Percentiles rank a stretch among this genome's conserved stretches.
These are phyloP conservation scores for Trichoderma pleuroti DNA, from an alignment of 2,329 filamentous ascomycete genomes.

Conservation along the genomic window DNA sequence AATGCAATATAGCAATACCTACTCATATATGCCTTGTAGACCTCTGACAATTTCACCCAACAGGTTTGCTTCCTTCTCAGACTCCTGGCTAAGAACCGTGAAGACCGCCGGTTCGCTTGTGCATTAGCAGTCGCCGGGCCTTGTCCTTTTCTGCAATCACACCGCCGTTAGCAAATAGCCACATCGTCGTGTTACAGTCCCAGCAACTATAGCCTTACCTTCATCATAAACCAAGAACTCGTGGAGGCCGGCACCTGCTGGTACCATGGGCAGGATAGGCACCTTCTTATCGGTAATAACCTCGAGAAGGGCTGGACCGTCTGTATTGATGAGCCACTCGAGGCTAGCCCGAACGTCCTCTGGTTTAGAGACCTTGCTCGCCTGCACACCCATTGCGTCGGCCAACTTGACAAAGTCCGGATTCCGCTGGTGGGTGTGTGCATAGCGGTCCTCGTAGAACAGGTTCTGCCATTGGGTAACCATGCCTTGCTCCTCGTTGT, in stretches of 20 bases:
- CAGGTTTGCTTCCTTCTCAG: too few species aligned
- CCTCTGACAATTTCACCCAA: too few species aligned
- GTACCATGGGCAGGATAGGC: slow-evolving; percentile 95
- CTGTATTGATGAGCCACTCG: too few species aligned
- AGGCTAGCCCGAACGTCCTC: too few species aligned
- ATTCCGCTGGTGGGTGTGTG: slow-evolving; percentile 90
- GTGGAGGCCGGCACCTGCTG: slow-evolving; percentile 78
- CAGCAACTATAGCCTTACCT: slow-evolving; percentile 29
- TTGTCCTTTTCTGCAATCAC: slow-evolving; percentile 59
- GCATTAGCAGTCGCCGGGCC: slow-evolving; percentile 63
- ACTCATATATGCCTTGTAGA: too few species aligned
- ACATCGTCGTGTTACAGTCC: neutral
- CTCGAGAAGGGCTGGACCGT: too few species aligned
- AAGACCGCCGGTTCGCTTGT: slow-evolving; percentile 52
- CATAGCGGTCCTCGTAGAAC: slow-evolving; percentile 90
- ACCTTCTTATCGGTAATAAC: slow-evolving; percentile 79
- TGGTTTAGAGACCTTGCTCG: slow-evolving; percentile 66
- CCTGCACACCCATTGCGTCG: slow-evolving; percentile 84
- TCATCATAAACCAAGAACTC: slow-evolving; percentile 65
- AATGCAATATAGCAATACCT: too few species aligned
- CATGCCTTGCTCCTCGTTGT: too few species aligned
- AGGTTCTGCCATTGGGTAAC: slow-evolving; percentile 78
- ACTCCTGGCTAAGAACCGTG: too few species aligned
- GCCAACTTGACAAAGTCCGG: slow-evolving; percentile 90
- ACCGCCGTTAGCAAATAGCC: neutral